Percentiles rank a stretch among this genome's conserved stretches.
Conservation (phyloP, 2,329 filamentous ascomycete species). For the Lecanicillium sp. region DNA sequence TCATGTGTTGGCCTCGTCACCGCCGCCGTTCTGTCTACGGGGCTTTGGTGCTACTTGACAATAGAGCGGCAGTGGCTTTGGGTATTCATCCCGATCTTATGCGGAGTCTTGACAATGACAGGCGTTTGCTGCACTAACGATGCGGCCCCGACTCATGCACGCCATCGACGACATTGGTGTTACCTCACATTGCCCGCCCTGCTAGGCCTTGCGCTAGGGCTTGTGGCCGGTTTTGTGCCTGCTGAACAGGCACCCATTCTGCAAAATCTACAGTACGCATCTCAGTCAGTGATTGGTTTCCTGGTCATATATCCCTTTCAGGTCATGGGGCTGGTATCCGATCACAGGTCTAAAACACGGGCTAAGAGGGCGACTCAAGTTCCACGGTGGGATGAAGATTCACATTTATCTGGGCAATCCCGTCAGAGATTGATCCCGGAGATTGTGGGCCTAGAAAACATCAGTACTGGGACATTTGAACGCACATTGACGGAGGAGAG, state of each 20-base stretch:
- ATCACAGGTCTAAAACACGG: not conserved
- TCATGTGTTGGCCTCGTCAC: not conserved
- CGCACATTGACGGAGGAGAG: not conserved
- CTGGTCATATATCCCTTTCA: not conserved
- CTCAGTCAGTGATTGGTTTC: slow-evolving; percentile 1
- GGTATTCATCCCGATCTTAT: not conserved
- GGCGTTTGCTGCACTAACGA: not conserved
- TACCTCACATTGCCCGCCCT: not conserved
- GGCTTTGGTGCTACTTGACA: slow-evolving; percentile 1
- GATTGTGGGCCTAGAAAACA: not conserved
- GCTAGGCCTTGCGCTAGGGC: not conserved
- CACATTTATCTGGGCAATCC: not conserved
- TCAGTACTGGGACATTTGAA: not conserved
- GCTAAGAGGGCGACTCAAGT: not conserved
- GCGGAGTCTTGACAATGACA: not conserved
- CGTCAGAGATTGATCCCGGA: not conserved
- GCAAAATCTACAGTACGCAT: not conserved
- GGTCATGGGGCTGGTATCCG: not conserved
- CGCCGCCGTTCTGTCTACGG: not conserved
- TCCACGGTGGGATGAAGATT: not conserved
- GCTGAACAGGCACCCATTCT: not conserved
- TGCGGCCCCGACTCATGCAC: not conserved
- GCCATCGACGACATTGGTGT: not conserved
- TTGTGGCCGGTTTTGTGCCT: not conserved
- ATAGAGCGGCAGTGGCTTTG: slow-evolving; percentile 1